phyloP scores from a whole-genome alignment of 768 basidiomycete species.

The Suillus occidentalis region DNA sequence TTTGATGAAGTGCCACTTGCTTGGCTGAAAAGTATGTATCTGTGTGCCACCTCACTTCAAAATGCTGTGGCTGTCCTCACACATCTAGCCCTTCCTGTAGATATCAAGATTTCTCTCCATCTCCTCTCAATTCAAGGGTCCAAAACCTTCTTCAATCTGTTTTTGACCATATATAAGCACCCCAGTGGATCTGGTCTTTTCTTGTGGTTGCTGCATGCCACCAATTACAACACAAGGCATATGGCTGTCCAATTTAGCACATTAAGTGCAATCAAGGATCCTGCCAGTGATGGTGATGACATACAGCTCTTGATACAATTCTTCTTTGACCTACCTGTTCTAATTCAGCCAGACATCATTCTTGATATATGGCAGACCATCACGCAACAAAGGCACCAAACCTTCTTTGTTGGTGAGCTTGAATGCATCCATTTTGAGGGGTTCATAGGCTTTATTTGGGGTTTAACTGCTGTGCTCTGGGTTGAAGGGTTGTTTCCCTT shows the following conservation, averaged over 20 bases:
- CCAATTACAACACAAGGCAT: background rate
- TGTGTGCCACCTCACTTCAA: background rate
- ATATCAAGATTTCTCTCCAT: background rate
- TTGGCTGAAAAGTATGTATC: background rate
- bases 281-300: background rate
- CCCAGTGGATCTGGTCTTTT: background rate
- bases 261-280: background rate
- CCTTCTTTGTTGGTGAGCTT: background rate
- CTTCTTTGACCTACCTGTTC: background rate
- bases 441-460: background rate
- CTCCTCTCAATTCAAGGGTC: background rate
- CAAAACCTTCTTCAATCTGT: background rate
- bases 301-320: background rate
- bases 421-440: background rate
- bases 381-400: background rate
- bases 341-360: background rate
- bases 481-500: background rate
- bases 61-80: background rate
- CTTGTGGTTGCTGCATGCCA: background rate
- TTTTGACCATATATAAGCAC: background rate
- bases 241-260: background rate
- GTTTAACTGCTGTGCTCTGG: background rate
- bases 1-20: background rate
- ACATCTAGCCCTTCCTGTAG: background rate
- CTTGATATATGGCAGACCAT: background rate